Evolutionary conservation across 768 basidiomycete genomes (phyloP), one percentile per base, ranked within the genome.

Genomic region (Suillus bovinus): DNA sequence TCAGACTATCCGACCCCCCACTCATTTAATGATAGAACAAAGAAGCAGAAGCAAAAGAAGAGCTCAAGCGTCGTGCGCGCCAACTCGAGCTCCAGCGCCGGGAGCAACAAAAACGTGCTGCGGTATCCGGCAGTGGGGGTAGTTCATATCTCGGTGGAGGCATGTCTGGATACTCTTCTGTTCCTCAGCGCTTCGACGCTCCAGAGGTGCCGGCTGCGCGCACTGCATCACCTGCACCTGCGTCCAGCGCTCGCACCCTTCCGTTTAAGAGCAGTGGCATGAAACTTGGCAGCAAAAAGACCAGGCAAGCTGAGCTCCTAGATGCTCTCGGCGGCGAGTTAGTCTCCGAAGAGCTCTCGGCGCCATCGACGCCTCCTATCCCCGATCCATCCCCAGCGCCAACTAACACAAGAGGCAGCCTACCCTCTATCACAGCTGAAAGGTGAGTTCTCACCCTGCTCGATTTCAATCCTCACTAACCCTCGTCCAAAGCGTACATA

Each of bases 31-130:
- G 1, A 49, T 66, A 96, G 90, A 99, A 99, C 81, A 99, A 99
- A 77, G 97, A 99, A 77, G 94, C 94, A 7, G 97, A 99, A 71
- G 97, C 96, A 2, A 99, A 99, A 74, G 97, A 99, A 74, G 96
- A 98, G 71, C 89, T 99, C 72, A 99, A 99, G 75, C 88, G 97
- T 44, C 90, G 96, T 34, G 96, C 97, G 0, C 97, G 97, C 74
- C 95, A 98, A 71, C 86, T 99, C 64, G 97, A 99, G 76, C 92
- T 97, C 88, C 97, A 99, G 72, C 87, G 96, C 46, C 83, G 96
- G 38, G 96, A 99, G 72, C 94, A 96, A 73, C 94, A 96, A 67
- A 82, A 87, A 63, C 89, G 94, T 24, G 78, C 88, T 5, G 86
- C 84, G 9, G 72, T 79, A 4, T 76, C 81, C 33, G 82, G 81